Percentiles rank a stretch among this genome's conserved stretches.
These are phyloP conservation scores for Oehlia diaphana DNA, from an alignment of 192 early-diverging fungal genomes.

Conservation along the genomic window DNA sequence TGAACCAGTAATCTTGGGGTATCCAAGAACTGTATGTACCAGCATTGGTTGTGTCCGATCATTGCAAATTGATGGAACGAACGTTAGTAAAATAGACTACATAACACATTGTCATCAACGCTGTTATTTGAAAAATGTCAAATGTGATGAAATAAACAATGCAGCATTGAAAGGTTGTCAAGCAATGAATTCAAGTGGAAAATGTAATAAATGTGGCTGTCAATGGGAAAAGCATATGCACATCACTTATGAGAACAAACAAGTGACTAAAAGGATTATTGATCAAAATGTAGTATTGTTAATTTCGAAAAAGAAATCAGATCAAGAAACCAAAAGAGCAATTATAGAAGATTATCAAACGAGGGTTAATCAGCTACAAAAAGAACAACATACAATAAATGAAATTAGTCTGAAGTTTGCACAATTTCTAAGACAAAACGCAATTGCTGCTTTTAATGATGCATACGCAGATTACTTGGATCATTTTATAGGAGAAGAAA, in stretches of 20 bases:
- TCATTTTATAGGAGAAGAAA: constrained; percentile 32
- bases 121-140: constrained; percentile 33
- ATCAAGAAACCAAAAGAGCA: constrained; percentile 21
- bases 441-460: constrained; percentile 32
- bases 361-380: constrained; percentile 3
- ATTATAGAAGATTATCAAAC: background rate
- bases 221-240: constrained; percentile 36
- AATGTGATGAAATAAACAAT: constrained; percentile 27
- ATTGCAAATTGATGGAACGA: background rate
- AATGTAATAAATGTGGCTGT: constrained; percentile 34
- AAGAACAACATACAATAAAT: constrained; percentile 32
- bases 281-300: constrained; percentile 23
- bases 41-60: constrained; percentile 15
- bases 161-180: constrained; percentile 25
- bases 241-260: constrained; percentile 26
- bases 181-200: constrained; percentile 29
- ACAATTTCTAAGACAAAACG: constrained; percentile 36
- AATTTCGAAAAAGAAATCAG: constrained; percentile 26
- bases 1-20: constrained; percentile 17
- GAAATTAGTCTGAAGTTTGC: constrained; percentile 32
- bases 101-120: constrained; percentile 33
- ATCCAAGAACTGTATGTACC: constrained; percentile 36
- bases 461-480: constrained; percentile 32
- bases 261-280: constrained; percentile 28
- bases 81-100: constrained; percentile 34